Evolutionary conservation across 2,329 filamentous ascomycete genomes (phyloP).

Genomic region (Cordyceps farinosa): DNA sequence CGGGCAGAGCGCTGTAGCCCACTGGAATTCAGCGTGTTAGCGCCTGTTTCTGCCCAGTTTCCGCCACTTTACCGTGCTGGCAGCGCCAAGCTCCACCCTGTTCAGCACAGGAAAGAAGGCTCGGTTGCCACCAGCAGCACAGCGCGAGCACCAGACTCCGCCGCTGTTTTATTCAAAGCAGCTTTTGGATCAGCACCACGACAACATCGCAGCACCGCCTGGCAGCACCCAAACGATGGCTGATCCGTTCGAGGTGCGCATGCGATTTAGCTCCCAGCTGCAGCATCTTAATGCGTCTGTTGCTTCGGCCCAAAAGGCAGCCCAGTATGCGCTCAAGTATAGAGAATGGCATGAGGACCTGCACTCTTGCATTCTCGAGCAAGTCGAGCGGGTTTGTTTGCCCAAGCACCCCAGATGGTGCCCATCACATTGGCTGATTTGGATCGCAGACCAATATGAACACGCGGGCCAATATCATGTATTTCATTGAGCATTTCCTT

Average conservation of each 20-base stretch:
- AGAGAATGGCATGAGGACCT: slow-evolving; percentile 94
- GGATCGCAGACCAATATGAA: slow-evolving; percentile 80
- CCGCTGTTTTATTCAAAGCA: neutral
- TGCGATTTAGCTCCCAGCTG: slow-evolving; percentile 90
- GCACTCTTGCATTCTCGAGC: slow-evolving; percentile 94
- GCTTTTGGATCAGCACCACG: neutral
- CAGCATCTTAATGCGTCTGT: slow-evolving; percentile 89
- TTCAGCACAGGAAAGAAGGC: neutral
- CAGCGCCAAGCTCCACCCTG: neutral
- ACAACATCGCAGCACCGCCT: neutral
- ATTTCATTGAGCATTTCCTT: slow-evolving; percentile 93
- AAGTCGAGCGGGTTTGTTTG: slow-evolving; percentile 72
- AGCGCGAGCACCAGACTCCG: neutral
- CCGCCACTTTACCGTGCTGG: slow-evolving; percentile 13
- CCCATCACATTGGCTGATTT: neutral
- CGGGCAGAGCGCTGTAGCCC: neutral
- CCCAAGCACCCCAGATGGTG: neutral
- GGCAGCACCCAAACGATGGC: slow-evolving; percentile 41
- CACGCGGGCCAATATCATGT: slow-evolving; percentile 97
- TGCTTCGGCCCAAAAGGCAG: slow-evolving; percentile 84
- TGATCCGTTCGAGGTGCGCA: slow-evolving; percentile 96
- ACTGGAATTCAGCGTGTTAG: neutral
- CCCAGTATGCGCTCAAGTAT: slow-evolving; percentile 91
- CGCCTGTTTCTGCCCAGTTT: neutral
- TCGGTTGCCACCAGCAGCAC: neutral